Percentiles rank a stretch among this genome's conserved stretches.
Evolutionary conservation across 2,329 filamentous ascomycete species (phyloP).

Genomic region (Tympanopsis confertula): DNA sequence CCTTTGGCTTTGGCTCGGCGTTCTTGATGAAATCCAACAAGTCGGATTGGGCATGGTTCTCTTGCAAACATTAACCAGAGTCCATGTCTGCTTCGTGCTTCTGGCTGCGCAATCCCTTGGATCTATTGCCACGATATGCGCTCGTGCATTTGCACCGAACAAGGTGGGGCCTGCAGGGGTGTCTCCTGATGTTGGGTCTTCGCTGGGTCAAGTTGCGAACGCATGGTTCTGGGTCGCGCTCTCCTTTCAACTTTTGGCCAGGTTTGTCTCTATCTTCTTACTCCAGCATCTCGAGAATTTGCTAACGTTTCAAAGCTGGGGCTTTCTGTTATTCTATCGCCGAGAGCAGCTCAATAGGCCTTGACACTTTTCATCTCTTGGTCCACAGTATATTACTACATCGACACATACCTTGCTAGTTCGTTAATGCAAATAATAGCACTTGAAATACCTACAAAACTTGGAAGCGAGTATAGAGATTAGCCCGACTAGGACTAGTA

Average conservation of each 20-base stretch:
- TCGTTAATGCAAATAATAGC: too few species aligned
- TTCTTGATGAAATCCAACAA: slow-evolving; percentile 53
- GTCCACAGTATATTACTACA: too few species aligned
- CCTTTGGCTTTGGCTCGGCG: slow-evolving; percentile 57
- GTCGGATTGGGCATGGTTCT: slow-evolving; percentile 60
- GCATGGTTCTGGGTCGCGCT: slow-evolving; percentile 53
- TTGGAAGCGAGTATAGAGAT: too few species aligned
- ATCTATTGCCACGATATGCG: slow-evolving; percentile 48
- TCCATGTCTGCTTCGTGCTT: slow-evolving; percentile 52
- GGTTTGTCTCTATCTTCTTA: slow-evolving; percentile 8
- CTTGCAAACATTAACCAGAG: slow-evolving; percentile 49
- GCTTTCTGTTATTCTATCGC: slow-evolving; percentile 42
- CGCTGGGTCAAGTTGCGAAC: slow-evolving; percentile 28
- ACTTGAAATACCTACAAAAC: too few species aligned
- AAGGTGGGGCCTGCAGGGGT: slow-evolving; percentile 47
- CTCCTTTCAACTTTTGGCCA: slow-evolving; percentile 43
- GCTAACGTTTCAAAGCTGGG: slow-evolving; percentile 16
- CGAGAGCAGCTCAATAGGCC: slow-evolving; percentile 47
- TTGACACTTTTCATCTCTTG: too few species aligned
- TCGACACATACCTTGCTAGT: too few species aligned
- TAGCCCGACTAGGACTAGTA: too few species aligned
- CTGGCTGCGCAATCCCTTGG: slow-evolving; percentile 51
- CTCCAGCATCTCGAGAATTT: neutral
- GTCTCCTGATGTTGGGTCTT: slow-evolving; percentile 48
- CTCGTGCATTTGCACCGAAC: slow-evolving; percentile 47